These are phyloP conservation scores for Penicillium thymicola DNA, from an alignment of 2,329 filamentous ascomycete species.

Conservation along the genomic window DNA sequence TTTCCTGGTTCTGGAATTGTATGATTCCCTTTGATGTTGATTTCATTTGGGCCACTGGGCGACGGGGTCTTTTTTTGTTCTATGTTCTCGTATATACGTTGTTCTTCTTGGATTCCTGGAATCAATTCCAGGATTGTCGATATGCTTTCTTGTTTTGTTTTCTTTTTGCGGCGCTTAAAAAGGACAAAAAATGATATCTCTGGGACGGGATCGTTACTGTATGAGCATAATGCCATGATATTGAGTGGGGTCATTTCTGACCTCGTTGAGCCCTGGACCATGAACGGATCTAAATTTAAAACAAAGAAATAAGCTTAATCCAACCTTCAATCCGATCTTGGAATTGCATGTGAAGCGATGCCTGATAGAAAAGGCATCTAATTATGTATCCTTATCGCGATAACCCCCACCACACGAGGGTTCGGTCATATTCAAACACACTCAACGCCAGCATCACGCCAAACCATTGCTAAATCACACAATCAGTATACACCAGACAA, in stretches of 20 bases:
- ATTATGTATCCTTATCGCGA: constrained; percentile 8
- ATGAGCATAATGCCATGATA: constrained; percentile 23
- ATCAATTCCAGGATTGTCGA: constrained; percentile 11
- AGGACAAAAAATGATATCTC: constrained; percentile 22
- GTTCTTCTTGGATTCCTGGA: constrained; percentile 4
- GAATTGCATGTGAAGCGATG: neutral
- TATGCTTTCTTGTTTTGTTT: constrained; percentile 10
- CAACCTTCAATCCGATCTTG: neutral
- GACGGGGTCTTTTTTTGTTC: neutral
- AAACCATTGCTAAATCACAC: neutral
- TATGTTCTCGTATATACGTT: constrained; percentile 17
- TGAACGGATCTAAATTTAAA: neutral
- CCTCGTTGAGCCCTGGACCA: neutral
- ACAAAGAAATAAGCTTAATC: constrained; percentile 4
- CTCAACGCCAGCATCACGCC: neutral
- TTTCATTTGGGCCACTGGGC: neutral
- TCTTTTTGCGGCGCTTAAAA: constrained; percentile 22
- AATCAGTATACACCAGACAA: neutral
- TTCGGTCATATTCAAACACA: neutral
- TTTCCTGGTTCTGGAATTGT: constrained; percentile 17
- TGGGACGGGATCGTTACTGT: constrained; percentile 17
- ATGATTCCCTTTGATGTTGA: constrained; percentile 16
- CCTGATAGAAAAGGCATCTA: neutral
- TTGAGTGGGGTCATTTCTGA: constrained; percentile 10
- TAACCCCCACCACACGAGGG: constrained; percentile 10